A percentile compares a stretch with the other conserved stretches of the same genome.
Conservation (phyloP, 2,329 filamentous ascomycete species). For the Pseudopyrenochaeta lycopersici region DNA sequence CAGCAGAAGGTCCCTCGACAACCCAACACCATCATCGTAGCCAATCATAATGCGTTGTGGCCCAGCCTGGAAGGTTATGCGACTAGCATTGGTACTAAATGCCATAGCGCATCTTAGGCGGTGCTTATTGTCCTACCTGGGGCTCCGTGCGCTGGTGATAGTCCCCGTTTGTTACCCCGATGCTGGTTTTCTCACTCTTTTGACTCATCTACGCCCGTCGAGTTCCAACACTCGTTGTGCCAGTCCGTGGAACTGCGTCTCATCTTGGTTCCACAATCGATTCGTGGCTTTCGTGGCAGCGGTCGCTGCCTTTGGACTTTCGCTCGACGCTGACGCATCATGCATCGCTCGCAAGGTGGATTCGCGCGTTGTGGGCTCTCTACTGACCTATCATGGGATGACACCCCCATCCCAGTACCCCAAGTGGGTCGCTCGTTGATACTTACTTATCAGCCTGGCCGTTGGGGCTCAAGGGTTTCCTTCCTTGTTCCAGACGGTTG, state of each 20-base stretch:
- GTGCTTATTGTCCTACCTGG: not conserved
- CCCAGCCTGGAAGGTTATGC: not conserved
- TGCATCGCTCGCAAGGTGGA: too few relatives aligned
- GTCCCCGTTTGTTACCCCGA: not conserved
- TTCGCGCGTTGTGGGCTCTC: not conserved
- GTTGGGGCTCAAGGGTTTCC: not conserved
- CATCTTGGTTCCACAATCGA: not conserved
- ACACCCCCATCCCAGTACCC: too few relatives aligned
- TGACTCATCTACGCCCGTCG: not conserved
- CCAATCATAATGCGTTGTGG: not conserved
- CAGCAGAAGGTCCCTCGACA: too few relatives aligned
- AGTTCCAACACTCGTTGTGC: not conserved
- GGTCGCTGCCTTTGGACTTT: too few relatives aligned
- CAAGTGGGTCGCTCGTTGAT: too few relatives aligned
- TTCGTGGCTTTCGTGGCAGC: too few relatives aligned
- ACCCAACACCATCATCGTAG: too few relatives aligned
- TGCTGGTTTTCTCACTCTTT: not conserved
- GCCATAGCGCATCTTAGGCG: not conserved
- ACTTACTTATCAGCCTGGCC: not conserved
- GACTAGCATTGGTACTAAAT: not conserved
- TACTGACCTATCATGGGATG: not conserved
- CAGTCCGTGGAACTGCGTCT: not conserved
- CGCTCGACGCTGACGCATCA: too few relatives aligned
- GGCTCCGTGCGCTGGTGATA: not conserved
- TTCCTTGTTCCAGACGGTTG: not conserved